Percentiles rank a stretch among this genome's conserved stretches.
Conservation (phyloP, 129 eudicot species). For the Ambrosia trifida region DNA sequence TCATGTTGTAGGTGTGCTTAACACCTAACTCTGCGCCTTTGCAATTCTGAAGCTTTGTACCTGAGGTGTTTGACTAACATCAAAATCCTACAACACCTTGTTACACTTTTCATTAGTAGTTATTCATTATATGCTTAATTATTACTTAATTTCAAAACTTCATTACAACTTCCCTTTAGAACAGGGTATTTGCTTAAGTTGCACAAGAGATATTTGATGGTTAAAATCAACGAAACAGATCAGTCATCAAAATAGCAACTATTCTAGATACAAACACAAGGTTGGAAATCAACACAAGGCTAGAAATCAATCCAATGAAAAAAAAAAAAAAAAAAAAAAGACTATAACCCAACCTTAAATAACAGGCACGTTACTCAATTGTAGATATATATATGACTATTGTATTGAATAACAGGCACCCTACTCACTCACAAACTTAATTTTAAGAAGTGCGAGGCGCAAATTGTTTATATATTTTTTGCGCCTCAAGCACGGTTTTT, state of each 20-base stretch:
- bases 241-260: not conserved
- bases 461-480: too few species aligned
- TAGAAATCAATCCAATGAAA: not conserved
- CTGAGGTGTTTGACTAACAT: constrained; percentile 43
- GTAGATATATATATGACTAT: too few species aligned
- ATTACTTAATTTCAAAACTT: too few species aligned
- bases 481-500: too few species aligned
- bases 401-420: not conserved
- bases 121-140: not conserved
- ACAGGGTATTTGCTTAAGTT: too few species aligned
- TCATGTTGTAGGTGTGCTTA: constrained; percentile 39
- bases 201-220: too few species aligned
- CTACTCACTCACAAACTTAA: not conserved
- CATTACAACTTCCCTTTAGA: too few species aligned
- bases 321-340: not conserved
- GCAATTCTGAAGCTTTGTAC: constrained; percentile 54
- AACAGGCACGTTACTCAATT: too few species aligned
- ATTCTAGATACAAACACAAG: constrained; percentile 9
- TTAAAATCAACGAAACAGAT: not conserved
- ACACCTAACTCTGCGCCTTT: constrained; percentile 50
- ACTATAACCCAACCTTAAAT: not conserved
- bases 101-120: not conserved
- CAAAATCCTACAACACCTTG: constrained; percentile 40
- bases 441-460: not conserved
- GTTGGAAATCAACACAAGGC: not conserved